Percentiles rank a stretch among this genome's conserved stretches.
Evolutionary conservation across 345 rosid species (phyloP).

Genomic region (Gynandropsis gynandra): DNA sequence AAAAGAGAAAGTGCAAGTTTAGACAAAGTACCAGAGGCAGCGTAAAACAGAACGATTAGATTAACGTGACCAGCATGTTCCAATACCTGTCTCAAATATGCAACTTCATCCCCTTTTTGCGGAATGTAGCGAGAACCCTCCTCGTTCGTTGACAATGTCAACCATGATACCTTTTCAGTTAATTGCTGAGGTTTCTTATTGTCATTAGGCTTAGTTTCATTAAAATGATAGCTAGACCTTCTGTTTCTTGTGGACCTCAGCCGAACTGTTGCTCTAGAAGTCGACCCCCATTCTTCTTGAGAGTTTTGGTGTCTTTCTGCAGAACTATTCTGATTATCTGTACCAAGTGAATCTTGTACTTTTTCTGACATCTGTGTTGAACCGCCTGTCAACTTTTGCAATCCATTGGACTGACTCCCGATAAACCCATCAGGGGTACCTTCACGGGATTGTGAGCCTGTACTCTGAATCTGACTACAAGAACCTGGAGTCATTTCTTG

Average conservation of each 20-base stretch:
- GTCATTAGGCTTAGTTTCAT: constrained; percentile 51
- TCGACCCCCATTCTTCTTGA: constrained; percentile 53
- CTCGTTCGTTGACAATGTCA: constrained; percentile 68
- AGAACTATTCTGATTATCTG: constrained; percentile 18
- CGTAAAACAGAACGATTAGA: constrained; percentile 14
- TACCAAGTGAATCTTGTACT: constrained; percentile 30
- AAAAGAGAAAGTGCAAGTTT: constrained; percentile 6
- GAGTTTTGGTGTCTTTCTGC: constrained; percentile 36
- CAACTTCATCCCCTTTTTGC: constrained; percentile 81
- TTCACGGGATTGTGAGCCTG: constrained; percentile 32
- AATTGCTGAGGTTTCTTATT: constrained; percentile 45
- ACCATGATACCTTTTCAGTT: constrained; percentile 63
- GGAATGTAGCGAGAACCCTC: constrained; percentile 93
- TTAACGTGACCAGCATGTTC: constrained; percentile 3
- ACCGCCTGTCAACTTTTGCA: constrained; percentile 28
- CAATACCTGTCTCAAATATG: constrained; percentile 83
- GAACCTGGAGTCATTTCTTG: constrained; percentile 41
- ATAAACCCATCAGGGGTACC: constrained; percentile 32
- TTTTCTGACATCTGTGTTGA: constrained; percentile 26
- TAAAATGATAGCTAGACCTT: constrained; percentile 50
- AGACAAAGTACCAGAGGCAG: constrained; percentile 7
- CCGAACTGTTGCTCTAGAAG: constrained; percentile 59
- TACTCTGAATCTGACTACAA: constrained; percentile 28
- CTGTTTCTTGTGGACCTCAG: constrained; percentile 80
- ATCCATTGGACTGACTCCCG: constrained; percentile 31